Conservation (phyloP, 2,329 filamentous ascomycete species). For the Ploettnerulaceae sp. region DNA sequence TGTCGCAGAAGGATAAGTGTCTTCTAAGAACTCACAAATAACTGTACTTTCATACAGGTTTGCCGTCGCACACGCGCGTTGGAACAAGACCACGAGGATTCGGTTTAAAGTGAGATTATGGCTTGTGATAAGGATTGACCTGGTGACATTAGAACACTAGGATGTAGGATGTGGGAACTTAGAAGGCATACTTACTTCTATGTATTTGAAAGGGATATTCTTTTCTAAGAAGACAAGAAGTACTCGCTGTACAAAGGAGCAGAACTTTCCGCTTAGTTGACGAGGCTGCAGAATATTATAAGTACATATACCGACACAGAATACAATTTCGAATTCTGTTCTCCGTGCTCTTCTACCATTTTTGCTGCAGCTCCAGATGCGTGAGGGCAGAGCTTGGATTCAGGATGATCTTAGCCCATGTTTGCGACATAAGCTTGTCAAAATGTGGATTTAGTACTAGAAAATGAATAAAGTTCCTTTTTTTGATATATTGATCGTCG, state of each 20-base stretch:
- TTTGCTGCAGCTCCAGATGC: constrained; percentile 46
- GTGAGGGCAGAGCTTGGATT: constrained; percentile 37
- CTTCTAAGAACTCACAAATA: constrained; percentile 71
- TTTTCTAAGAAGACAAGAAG: constrained; percentile 75
- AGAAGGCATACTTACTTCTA: constrained; percentile 64
- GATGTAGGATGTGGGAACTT: neutral
- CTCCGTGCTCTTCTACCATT: constrained; percentile 43
- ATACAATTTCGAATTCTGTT: constrained; percentile 58
- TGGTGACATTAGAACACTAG: neutral
- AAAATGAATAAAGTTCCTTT: neutral
- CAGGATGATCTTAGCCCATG: constrained; percentile 22
- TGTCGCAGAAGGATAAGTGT: constrained; percentile 51
- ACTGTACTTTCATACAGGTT: constrained; percentile 71
- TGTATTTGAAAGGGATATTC: constrained; percentile 66
- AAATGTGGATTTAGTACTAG: no score
- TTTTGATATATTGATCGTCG: no score
- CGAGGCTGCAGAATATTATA: neutral
- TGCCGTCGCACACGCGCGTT: constrained; percentile 52
- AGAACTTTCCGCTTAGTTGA: constrained; percentile 35
- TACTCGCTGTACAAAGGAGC: constrained; percentile 61
- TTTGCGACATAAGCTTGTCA: neutral
- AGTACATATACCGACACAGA: constrained; percentile 58
- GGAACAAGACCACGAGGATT: constrained; percentile 75
- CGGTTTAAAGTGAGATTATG: constrained; percentile 58
- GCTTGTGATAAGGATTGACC: constrained; percentile 69